Conservation (phyloP, 2,329 filamentous ascomycete species). For the Talaromyces pinophilus region DNA sequence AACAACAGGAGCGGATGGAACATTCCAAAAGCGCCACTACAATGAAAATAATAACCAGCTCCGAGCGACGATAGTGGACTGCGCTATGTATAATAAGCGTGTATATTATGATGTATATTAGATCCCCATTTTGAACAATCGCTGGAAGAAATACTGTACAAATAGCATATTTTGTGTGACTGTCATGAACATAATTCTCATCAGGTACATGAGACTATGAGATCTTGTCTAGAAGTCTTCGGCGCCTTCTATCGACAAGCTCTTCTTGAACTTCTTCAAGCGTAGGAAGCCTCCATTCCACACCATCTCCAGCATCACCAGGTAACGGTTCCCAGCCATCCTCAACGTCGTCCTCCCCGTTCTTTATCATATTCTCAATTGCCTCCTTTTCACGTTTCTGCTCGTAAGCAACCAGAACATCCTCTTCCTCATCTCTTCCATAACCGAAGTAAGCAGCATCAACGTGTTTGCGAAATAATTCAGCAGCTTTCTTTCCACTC, state of each 20-base stretch:
- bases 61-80: constrained; percentile 15
- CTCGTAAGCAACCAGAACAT: constrained; percentile 77
- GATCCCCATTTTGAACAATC: neutral
- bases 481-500: constrained; percentile 46
- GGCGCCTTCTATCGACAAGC: constrained; percentile 79
- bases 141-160: neutral
- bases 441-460: constrained; percentile 97
- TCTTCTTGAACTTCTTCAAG: constrained; percentile 93
- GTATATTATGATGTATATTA: constrained; percentile 10
- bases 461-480: constrained; percentile 64
- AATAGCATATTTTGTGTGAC: neutral
- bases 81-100: constrained; percentile 3
- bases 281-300: constrained; percentile 79
- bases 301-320: constrained; percentile 80
- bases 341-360: constrained; percentile 59
- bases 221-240: constrained; percentile 81
- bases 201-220: constrained; percentile 35
- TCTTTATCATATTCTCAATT: constrained; percentile 65
- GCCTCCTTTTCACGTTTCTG: constrained; percentile 80
- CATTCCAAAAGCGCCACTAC: constrained; percentile 9
- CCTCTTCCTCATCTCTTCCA: constrained; percentile 88
- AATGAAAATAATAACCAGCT: constrained; percentile 26
- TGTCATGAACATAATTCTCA: neutral
- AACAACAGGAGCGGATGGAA: constrained; percentile 24
- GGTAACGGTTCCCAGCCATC: constrained; percentile 82